phyloP scores from a whole-genome alignment of 2,329 filamentous ascomycete genomes.

The Aureobasidium sp. region DNA sequence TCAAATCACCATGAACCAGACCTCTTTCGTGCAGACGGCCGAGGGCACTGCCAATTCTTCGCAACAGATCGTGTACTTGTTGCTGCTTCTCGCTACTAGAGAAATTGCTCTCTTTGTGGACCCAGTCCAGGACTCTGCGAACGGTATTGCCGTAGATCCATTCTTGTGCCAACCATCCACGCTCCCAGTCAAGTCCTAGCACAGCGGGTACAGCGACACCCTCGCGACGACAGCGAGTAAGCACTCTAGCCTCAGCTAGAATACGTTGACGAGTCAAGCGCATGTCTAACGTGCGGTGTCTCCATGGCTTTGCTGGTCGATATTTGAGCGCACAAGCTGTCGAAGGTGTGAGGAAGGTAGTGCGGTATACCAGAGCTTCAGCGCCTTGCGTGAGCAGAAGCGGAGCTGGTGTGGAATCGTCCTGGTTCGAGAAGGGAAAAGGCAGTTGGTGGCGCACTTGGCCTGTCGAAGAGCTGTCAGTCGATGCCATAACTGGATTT shows the following conservation, averaged over 20 bases:
- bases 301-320: constrained; percentile 83
- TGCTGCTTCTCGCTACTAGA: constrained; percentile 23
- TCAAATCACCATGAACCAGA: constrained; percentile 89
- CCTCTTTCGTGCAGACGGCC: constrained; percentile 67
- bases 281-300: constrained; percentile 81
- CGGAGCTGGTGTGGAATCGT: constrained; percentile 34
- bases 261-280: constrained; percentile 82
- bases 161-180: constrained; percentile 70
- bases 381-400: constrained; percentile 88
- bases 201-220: constrained; percentile 78
- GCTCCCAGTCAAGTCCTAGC: constrained; percentile 59
- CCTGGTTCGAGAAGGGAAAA: constrained; percentile 56
- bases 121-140: constrained; percentile 58
- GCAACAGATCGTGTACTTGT: constrained; percentile 25
- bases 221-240: constrained; percentile 70
- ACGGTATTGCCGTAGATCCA: constrained; percentile 72
- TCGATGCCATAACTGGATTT: neutral
- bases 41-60: constrained; percentile 28
- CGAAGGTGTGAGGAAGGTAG: constrained; percentile 63
- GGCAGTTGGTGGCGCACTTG: constrained; percentile 39
- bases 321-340: constrained; percentile 78
- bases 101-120: constrained; percentile 35
- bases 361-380: constrained; percentile 89
- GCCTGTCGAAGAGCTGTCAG: neutral
- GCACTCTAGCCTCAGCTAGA: constrained; percentile 77